phyloP scores from a whole-genome alignment of 345 rosid species.

The Eucalyptus tenuipes region DNA sequence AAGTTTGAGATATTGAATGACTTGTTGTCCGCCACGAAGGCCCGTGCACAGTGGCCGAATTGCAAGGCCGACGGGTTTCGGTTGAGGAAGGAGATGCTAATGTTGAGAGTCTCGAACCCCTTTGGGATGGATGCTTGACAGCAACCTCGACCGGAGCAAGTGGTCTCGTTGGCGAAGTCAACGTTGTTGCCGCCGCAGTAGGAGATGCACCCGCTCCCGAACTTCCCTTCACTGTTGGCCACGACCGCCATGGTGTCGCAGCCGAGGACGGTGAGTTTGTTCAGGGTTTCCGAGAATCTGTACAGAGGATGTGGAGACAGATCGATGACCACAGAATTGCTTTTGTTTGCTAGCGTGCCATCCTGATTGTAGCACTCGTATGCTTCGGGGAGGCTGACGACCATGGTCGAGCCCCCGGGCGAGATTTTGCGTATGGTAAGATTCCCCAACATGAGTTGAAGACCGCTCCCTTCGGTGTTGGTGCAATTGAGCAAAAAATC shows the following conservation, averaged over 20 bases:
- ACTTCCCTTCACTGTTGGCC: accelerated
- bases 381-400: not conserved
- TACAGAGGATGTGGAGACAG: too few species aligned
- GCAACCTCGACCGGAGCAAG: not conserved
- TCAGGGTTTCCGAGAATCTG: not conserved
- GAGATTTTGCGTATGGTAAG: not conserved
- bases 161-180: not conserved
- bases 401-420: not conserved
- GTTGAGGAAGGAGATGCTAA: not conserved
- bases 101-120: not conserved
- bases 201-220: not conserved
- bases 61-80: accelerated
- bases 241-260: accelerated
- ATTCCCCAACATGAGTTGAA: not conserved
- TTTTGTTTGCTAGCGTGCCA: too few species aligned
- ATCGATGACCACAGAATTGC: too few species aligned
- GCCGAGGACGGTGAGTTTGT: not conserved
- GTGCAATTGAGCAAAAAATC: not conserved
- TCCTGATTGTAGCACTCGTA: too few species aligned
- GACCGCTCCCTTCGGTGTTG: not conserved
- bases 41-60: not conserved
- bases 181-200: not conserved
- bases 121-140: not conserved
- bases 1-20: not conserved
- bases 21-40: not conserved